These are phyloP conservation scores for Nakazawaea molendinolei DNA, from an alignment of 805 yeast species.

Conservation along the genomic window DNA sequence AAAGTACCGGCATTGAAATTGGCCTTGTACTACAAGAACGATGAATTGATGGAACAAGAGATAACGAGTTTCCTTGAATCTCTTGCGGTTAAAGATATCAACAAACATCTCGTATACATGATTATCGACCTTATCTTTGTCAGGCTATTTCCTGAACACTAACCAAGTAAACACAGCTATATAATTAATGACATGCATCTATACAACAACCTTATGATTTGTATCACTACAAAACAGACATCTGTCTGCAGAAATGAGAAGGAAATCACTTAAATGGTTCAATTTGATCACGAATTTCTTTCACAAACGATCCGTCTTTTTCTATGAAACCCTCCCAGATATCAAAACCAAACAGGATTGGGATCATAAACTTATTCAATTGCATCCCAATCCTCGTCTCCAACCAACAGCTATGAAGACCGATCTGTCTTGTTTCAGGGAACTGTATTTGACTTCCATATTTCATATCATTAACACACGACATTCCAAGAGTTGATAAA, in stretches of 20 bases:
- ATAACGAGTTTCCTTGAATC: conserved; percentile 24
- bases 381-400: conserved; percentile 25
- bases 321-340: conserved; percentile 24
- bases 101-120: conserved; percentile 35
- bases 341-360: conserved; percentile 16
- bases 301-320: conserved; percentile 19
- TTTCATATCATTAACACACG: conserved; percentile 25
- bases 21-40: conserved; percentile 11
- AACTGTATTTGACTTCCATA: conserved; percentile 17
- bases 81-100: conserved; percentile 31
- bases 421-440: conserved; percentile 21
- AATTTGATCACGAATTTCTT: conserved; percentile 17
- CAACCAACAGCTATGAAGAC: conserved; percentile 31
- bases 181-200: too few relatives aligned
- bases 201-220: too few relatives aligned
- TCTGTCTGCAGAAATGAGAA: conserved; percentile 4
- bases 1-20: not conserved
- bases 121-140: conserved; percentile 34
- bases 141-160: conserved; percentile 36
- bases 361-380: conserved; percentile 19
- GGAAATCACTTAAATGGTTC: conserved; percentile 13
- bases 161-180: too few relatives aligned
- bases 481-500: conserved; percentile 18
- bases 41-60: conserved; percentile 9
- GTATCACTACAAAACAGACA: too few relatives aligned